phyloP scores from a whole-genome alignment of 2,329 filamentous ascomycete genomes.

The Botryotinia calthae region DNA sequence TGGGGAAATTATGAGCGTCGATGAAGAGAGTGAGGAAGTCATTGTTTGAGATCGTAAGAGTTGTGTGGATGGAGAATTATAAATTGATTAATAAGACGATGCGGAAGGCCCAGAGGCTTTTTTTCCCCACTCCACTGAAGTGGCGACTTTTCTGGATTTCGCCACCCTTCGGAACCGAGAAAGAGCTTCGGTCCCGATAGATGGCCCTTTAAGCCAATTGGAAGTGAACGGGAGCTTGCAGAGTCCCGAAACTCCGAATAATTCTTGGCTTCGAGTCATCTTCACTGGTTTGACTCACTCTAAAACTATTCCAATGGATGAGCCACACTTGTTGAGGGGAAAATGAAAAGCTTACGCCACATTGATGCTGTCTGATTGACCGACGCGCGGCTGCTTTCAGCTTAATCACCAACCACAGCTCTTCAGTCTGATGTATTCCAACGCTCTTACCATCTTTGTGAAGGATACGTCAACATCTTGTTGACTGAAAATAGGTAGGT shows the following conservation, averaged over 20 bases:
- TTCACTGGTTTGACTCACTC: neutral
- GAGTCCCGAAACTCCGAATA: neutral
- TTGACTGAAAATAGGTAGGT: slow-evolving; percentile 11
- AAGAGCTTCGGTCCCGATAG: neutral
- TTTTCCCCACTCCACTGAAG: neutral
- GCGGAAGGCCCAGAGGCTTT: neutral
- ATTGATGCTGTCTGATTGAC: neutral
- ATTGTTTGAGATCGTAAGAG: neutral
- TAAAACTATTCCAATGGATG: neutral
- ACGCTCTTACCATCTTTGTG: neutral
- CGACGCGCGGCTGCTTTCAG: slow-evolving; percentile 16
- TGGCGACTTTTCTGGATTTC: neutral
- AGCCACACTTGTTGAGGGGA: slow-evolving; percentile 5
- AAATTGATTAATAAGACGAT: neutral
- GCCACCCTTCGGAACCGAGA: neutral
- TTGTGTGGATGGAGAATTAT: neutral
- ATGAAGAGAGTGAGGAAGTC: neutral
- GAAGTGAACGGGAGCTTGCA: neutral
- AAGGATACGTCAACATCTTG: slow-evolving; percentile 1
- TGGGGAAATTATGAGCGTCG: neutral
- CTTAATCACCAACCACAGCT: slow-evolving; percentile 13
- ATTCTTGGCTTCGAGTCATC: slow-evolving; percentile 10
- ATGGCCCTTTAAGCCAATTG: neutral
- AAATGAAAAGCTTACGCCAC: slow-evolving; percentile 9
- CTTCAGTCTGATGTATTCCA: slow-evolving; percentile 8